Percentiles rank a stretch among this genome's conserved stretches.
Evolutionary conservation across 2,329 filamentous ascomycete species (phyloP).

Genomic region (Pseudocercospora fijiensis): DNA sequence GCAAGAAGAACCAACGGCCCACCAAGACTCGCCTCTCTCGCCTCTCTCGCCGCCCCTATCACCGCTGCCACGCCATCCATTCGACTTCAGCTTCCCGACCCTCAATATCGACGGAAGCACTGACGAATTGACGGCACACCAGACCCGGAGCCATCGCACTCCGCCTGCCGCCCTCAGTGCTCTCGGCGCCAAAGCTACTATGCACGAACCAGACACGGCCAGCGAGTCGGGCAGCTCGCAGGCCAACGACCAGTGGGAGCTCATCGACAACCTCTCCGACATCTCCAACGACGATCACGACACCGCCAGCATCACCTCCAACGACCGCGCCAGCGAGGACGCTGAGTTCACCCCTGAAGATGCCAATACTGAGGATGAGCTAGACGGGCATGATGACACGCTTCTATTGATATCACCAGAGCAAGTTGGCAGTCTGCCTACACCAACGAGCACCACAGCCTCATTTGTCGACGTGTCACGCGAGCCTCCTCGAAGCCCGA

Average conservation of each 20-base stretch:
- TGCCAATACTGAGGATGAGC: slow-evolving; percentile 21
- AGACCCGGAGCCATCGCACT: slow-evolving; percentile 23
- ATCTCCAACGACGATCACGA: slow-evolving; percentile 36
- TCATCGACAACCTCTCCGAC: slow-evolving; percentile 36
- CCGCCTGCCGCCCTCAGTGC: slow-evolving; percentile 36
- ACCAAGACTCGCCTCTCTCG: too few relatives aligned
- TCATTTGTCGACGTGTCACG: slow-evolving; percentile 16
- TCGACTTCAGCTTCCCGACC: slow-evolving; percentile 32
- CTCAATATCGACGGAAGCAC: slow-evolving; percentile 35
- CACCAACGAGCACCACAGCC: slow-evolving; percentile 5
- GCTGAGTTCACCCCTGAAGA: slow-evolving; percentile 25
- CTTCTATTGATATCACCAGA: slow-evolving; percentile 1
- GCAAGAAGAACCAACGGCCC: too few relatives aligned
- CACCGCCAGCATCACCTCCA: slow-evolving; percentile 35
- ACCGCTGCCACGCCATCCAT: slow-evolving; percentile 11
- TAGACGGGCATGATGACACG: slow-evolving; percentile 20
- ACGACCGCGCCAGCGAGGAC: slow-evolving; percentile 23
- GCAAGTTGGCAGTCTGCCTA: neutral
- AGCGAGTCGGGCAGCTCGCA: slow-evolving; percentile 25
- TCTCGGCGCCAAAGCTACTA: slow-evolving; percentile 25
- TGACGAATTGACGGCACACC: slow-evolving; percentile 25
- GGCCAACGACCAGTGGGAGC: slow-evolving; percentile 34
- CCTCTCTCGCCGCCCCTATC: slow-evolving; percentile 3
- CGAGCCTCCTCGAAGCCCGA: neutral
- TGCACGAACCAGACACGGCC: slow-evolving; percentile 24